Percentiles rank a stretch among this genome's conserved stretches.
phyloP scores from a whole-genome alignment of 2,329 filamentous ascomycete species.

The Penicillium sumatraense region DNA sequence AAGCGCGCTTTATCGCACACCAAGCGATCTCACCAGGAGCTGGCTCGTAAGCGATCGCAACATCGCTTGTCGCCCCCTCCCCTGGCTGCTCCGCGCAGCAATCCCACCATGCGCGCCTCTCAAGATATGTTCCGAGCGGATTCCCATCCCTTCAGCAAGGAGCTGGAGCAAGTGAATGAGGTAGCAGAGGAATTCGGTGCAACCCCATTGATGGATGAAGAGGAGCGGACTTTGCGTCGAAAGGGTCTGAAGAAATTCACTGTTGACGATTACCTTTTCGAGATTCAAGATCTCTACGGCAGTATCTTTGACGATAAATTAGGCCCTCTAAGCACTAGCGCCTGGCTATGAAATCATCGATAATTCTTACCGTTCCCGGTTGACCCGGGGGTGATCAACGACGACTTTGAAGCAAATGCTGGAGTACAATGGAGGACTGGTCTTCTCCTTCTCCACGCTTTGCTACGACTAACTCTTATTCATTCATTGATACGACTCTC shows the following conservation, averaged over 20 bases:
- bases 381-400: slow-evolving; percentile 23
- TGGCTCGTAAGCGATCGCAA: slow-evolving; percentile 71
- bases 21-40: slow-evolving; percentile 79
- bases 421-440: slow-evolving; percentile 26
- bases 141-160: slow-evolving; percentile 79
- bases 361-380: slow-evolving; percentile 20
- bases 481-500: slow-evolving; percentile 27
- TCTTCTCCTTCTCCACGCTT: slow-evolving; percentile 16
- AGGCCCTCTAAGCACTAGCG: slow-evolving; percentile 36
- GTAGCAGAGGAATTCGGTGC: slow-evolving; percentile 85
- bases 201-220: slow-evolving; percentile 69
- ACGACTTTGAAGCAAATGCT: slow-evolving; percentile 17
- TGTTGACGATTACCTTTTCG: slow-evolving; percentile 81
- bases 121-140: slow-evolving; percentile 44
- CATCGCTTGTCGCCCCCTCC: slow-evolving; percentile 55
- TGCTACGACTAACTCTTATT: slow-evolving; percentile 38
- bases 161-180: slow-evolving; percentile 90
- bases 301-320: slow-evolving; percentile 61
- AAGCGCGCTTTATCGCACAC: slow-evolving; percentile 83
- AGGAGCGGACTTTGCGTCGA: slow-evolving; percentile 70
- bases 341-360: slow-evolving; percentile 44
- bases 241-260: slow-evolving; percentile 74
- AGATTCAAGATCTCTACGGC: slow-evolving; percentile 72
- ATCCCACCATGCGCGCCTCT: slow-evolving; percentile 37
- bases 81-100: slow-evolving; percentile 39